Percentiles rank a stretch among this genome's conserved stretches.
Evolutionary conservation across 768 basidiomycete genomes (phyloP).

Genomic region (Suillus subaureus): DNA sequence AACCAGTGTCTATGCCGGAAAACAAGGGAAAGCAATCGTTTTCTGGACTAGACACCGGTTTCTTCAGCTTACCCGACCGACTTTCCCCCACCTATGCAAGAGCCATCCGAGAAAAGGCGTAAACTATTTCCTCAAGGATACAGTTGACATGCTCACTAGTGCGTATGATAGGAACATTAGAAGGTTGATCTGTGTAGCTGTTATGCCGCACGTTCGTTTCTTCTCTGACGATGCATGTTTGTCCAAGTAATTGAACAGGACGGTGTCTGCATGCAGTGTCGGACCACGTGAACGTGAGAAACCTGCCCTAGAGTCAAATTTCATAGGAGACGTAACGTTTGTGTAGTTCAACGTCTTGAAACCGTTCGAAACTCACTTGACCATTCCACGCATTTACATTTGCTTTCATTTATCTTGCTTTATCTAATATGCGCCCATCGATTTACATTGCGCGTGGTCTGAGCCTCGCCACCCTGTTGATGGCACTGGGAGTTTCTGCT

Average conservation of each 20-base stretch:
- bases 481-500: slow-evolving; percentile 32
- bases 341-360: neutral
- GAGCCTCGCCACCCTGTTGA: slow-evolving; percentile 30
- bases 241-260: neutral
- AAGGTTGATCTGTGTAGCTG: neutral
- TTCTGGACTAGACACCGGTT: neutral
- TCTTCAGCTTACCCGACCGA: neutral
- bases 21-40: neutral
- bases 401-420: slow-evolving; percentile 3
- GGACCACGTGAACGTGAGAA: slow-evolving; percentile 1
- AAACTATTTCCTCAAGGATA: neutral
- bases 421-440: slow-evolving; percentile 36
- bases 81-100: neutral
- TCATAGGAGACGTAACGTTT: slow-evolving; percentile 29
- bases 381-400: slow-evolving; percentile 1
- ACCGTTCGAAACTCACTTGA: slow-evolving; percentile 2
- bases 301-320: slow-evolving; percentile 30
- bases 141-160: neutral
- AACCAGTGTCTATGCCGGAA: neutral
- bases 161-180: neutral
- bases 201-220: neutral
- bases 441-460: slow-evolving; percentile 29
- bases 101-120: neutral
- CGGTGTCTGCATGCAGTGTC: neutral
- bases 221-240: neutral